These are phyloP conservation scores for Fusarium compactum DNA, from an alignment of 2,329 filamentous ascomycete genomes.

Conservation along the genomic window DNA sequence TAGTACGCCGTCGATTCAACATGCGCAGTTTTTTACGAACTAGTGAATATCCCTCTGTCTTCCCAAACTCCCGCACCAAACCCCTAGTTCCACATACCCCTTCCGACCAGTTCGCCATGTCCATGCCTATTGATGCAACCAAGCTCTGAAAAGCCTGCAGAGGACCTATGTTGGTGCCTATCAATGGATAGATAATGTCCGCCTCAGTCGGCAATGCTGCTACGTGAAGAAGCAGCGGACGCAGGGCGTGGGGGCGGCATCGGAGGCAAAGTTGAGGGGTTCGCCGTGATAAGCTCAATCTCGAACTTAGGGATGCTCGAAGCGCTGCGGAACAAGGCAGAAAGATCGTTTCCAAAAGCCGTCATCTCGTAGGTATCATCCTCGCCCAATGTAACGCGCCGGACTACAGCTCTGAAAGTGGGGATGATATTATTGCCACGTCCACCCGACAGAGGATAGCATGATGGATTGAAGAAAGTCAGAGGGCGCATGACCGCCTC, in stretches of 20 bases:
- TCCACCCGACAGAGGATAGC: slow-evolving; percentile 6
- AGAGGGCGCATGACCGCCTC: slow-evolving; percentile 38
- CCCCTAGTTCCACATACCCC: background rate
- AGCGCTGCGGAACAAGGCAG: slow-evolving; percentile 35
- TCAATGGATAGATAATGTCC: background rate
- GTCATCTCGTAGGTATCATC: slow-evolving; percentile 43
- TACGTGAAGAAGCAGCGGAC: slow-evolving; percentile 29
- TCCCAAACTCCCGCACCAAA: slow-evolving; percentile 13
- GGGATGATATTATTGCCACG: slow-evolving; percentile 12
- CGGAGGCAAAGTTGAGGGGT: slow-evolving; percentile 13
- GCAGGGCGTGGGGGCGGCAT: slow-evolving; percentile 33
- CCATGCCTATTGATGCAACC: slow-evolving; percentile 1
- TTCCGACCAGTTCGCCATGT: slow-evolving; percentile 6
- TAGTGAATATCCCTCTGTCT: background rate
- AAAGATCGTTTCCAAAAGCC: slow-evolving; percentile 47
- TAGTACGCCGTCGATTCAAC: background rate
- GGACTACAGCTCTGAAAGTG: slow-evolving; percentile 32
- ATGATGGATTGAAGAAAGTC: slow-evolving; percentile 17
- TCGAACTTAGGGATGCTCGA: slow-evolving; percentile 44
- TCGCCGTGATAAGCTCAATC: slow-evolving; percentile 27
- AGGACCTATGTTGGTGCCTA: background rate
- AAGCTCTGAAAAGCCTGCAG: background rate
- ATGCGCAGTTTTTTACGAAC: background rate
- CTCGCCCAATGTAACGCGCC: slow-evolving; percentile 40
- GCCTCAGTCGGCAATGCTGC: slow-evolving; percentile 29